Conservation (phyloP, 1,284 basidiomycete genomes). For the Sanghuangporus weigelae region DNA sequence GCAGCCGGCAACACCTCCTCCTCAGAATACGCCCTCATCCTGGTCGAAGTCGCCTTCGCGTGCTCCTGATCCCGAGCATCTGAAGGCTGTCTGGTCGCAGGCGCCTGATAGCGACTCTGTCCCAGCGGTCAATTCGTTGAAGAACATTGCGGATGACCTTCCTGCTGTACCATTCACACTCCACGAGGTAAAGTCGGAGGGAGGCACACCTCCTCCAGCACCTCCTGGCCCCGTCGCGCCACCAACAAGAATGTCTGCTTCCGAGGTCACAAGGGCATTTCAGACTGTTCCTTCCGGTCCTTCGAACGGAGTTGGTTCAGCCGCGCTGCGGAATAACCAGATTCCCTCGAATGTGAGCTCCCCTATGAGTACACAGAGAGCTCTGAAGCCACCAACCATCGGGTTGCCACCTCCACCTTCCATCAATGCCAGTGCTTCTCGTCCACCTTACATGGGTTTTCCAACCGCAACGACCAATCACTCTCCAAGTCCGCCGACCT, state of each 20-base stretch:
- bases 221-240: constrained; percentile 31
- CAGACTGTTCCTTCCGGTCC: constrained; percentile 67
- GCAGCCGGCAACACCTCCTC: constrained; percentile 13
- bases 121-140: constrained; percentile 68
- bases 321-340: constrained; percentile 5
- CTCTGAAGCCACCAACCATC: constrained; percentile 27
- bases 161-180: constrained; percentile 69
- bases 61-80: constrained; percentile 68
- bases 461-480: constrained; percentile 64
- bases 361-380: constrained; percentile 32
- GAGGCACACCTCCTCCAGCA: constrained; percentile 69
- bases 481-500: constrained; percentile 48
- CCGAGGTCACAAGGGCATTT: constrained; percentile 77
- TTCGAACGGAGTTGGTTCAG: constrained; percentile 23
- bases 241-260: constrained; percentile 69
- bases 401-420: constrained; percentile 32
- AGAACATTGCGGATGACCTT: constrained; percentile 74
- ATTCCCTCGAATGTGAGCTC: constrained; percentile 12
- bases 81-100: constrained; percentile 82
- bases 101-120: constrained; percentile 57
- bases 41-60: constrained; percentile 67
- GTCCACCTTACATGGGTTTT: constrained; percentile 53
- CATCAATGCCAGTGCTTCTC: constrained; percentile 36
- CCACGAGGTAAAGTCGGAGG: constrained; percentile 77
- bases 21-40: constrained; percentile 20